Evolutionary conservation across 768 basidiomycete species (phyloP).

Genomic region (Gloeophyllum trabeum): DNA sequence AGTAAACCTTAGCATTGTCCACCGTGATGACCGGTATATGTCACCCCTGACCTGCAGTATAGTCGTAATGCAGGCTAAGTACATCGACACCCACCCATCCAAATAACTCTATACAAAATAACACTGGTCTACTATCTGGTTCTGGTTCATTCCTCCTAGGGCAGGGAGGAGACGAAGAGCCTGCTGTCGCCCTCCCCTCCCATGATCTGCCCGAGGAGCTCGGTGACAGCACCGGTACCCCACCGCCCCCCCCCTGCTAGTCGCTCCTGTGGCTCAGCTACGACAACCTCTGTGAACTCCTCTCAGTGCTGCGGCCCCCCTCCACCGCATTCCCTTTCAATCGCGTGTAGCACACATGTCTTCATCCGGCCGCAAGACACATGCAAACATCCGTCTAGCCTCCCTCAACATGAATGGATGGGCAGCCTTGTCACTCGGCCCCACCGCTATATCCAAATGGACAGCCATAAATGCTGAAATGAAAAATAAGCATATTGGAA

Average conservation of each 20-base stretch:
- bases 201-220: background rate
- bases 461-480: background rate
- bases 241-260: background rate
- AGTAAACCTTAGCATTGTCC: background rate
- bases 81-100: background rate
- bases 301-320: too few relatives aligned
- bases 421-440: too few relatives aligned
- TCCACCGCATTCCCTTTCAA: too few relatives aligned
- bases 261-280: too few relatives aligned
- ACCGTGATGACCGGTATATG: background rate
- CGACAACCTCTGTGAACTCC: too few relatives aligned
- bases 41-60: background rate
- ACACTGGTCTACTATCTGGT: background rate
- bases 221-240: background rate
- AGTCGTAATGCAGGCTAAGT: background rate
- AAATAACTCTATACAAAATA: too few relatives aligned
- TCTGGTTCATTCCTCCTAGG: background rate
- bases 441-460: background rate
- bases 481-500: background rate
- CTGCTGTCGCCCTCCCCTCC: background rate
- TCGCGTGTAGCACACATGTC: background rate
- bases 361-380: background rate
- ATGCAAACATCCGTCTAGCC: background rate
- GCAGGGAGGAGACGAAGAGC: background rate
- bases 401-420: conserved; percentile 3